Percentiles rank a stretch among this genome's conserved stretches.
phyloP scores from a whole-genome alignment of 2,329 filamentous ascomycete genomes.

The Exophiala bonariae region DNA sequence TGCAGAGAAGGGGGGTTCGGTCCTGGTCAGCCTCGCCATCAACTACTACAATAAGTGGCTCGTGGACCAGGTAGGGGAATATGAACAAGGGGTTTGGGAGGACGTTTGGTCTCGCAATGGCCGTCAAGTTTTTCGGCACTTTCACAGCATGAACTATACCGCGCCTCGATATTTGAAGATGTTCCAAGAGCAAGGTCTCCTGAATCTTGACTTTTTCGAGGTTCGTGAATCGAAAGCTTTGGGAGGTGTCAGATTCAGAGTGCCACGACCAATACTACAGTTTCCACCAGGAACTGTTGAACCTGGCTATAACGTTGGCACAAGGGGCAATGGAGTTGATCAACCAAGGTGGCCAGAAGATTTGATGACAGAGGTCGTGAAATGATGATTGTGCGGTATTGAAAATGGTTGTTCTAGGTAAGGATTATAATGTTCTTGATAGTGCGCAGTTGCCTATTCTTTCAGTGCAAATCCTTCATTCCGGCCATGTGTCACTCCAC shows the following conservation, averaged over 20 bases:
- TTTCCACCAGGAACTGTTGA: constrained; percentile 39
- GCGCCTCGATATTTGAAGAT: constrained; percentile 39
- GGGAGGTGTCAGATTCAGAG: constrained; percentile 38
- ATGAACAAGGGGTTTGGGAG: constrained; percentile 46
- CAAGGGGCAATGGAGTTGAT: constrained; percentile 51
- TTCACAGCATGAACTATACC: constrained; percentile 47
- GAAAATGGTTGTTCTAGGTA: no score
- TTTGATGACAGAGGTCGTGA: constrained; percentile 8
- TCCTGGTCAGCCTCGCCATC: no score
- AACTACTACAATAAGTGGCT: constrained; percentile 42
- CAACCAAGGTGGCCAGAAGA: constrained; percentile 48
- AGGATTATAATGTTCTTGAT: no score
- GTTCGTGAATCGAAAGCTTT: constrained; percentile 34
- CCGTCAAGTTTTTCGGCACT: constrained; percentile 50
- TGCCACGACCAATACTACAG: constrained; percentile 45
- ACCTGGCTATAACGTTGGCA: constrained; percentile 48
- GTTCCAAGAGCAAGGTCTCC: constrained; percentile 50
- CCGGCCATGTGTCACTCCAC: no score
- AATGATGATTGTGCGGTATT: no score
- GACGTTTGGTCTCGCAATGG: constrained; percentile 48
- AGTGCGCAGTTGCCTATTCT: no score
- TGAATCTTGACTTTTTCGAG: constrained; percentile 39
- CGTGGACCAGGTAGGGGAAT: constrained; percentile 36
- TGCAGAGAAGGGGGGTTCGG: no score
- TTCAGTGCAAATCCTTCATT: no score